Evolutionary conservation across 129 eudicot species (phyloP).

Genomic region (Saussurea involucrata): DNA sequence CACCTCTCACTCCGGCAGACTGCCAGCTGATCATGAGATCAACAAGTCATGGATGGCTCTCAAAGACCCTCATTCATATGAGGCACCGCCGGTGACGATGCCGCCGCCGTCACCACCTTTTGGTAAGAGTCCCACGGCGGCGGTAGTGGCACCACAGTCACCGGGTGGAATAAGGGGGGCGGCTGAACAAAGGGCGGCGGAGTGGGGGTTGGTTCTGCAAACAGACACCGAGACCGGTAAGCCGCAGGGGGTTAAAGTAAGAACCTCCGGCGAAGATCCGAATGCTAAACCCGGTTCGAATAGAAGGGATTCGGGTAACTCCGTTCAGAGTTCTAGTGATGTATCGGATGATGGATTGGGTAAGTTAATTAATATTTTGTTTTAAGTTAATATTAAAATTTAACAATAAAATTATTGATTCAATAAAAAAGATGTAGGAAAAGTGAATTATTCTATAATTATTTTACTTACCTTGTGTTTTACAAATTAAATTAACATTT

Average conservation of each 20-base stretch:
- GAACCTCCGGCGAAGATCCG: conserved; percentile 83
- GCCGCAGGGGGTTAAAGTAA: conserved; percentile 70
- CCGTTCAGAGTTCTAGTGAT: conserved; percentile 77
- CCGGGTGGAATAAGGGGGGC: conserved; percentile 48
- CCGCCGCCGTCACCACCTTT: conserved; percentile 15
- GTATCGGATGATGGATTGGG: conserved; percentile 65
- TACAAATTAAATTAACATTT: too few relatives aligned
- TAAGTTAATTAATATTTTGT: conserved; percentile 3
- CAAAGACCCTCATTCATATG: conserved; percentile 32
- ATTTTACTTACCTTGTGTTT: too few relatives aligned
- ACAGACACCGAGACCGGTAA: conserved; percentile 81
- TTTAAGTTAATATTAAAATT: too few relatives aligned
- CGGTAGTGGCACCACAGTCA: conserved; percentile 7
- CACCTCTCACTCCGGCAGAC: conserved; percentile 35
- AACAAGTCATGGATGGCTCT: conserved; percentile 91
- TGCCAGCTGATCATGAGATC: conserved; percentile 35
- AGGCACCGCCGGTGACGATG: conserved; percentile 7
- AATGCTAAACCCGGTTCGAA: conserved; percentile 37
- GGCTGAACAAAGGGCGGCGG: conserved; percentile 93
- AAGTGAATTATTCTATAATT: too few relatives aligned
- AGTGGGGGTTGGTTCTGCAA: conserved; percentile 93
- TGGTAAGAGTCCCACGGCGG: conserved; percentile 3
- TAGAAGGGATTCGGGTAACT: conserved; percentile 74
- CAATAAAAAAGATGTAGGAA: too few relatives aligned
- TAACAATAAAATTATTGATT: too few relatives aligned